Evolutionary conservation across 2,329 filamentous ascomycete species (phyloP).

Genomic region (Sporothrix protearum): DNA sequence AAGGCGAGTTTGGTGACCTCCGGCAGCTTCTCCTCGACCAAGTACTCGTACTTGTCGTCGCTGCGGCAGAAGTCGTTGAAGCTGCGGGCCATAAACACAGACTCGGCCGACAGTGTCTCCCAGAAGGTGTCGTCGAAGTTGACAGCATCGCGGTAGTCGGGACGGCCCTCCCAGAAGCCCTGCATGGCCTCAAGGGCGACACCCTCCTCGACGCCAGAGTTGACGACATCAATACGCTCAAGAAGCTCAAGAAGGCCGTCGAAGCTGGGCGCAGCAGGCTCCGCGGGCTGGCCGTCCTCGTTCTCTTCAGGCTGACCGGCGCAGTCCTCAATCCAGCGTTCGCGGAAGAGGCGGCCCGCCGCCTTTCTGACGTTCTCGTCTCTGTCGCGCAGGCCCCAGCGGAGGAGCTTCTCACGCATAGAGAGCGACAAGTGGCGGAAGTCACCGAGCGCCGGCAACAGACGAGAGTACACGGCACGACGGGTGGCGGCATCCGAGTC

Average conservation of each 20-base stretch:
- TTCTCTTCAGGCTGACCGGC: constrained; percentile 60
- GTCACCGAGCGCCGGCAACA: constrained; percentile 85
- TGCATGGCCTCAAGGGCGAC: constrained; percentile 92
- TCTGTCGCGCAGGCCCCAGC: constrained; percentile 90
- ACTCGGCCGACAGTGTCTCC: constrained; percentile 78
- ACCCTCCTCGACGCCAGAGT: constrained; percentile 83
- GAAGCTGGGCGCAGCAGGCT: constrained; percentile 63
- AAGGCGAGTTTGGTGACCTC: constrained; percentile 90
- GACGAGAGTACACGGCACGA: constrained; percentile 77
- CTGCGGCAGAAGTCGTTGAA: constrained; percentile 90
- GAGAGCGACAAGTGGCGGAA: constrained; percentile 90
- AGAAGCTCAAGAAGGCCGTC: constrained; percentile 86
- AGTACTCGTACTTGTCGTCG: constrained; percentile 67
- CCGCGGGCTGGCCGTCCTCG: constrained; percentile 53
- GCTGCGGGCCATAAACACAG: constrained; percentile 83
- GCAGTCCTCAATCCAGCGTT: constrained; percentile 97
- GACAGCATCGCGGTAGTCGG: constrained; percentile 72
- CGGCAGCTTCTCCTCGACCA: constrained; percentile 89
- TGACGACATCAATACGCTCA: constrained; percentile 89
- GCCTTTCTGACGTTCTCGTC: constrained; percentile 94
- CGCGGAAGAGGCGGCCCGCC: constrained; percentile 81
- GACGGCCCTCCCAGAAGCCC: constrained; percentile 91
- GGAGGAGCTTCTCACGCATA: constrained; percentile 90
- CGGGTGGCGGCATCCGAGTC: constrained; percentile 83
- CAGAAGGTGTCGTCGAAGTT: constrained; percentile 72